Conservation (phyloP, 495 filamentous ascomycete genomes). For the Rostrohypoxylon terebratum region DNA sequence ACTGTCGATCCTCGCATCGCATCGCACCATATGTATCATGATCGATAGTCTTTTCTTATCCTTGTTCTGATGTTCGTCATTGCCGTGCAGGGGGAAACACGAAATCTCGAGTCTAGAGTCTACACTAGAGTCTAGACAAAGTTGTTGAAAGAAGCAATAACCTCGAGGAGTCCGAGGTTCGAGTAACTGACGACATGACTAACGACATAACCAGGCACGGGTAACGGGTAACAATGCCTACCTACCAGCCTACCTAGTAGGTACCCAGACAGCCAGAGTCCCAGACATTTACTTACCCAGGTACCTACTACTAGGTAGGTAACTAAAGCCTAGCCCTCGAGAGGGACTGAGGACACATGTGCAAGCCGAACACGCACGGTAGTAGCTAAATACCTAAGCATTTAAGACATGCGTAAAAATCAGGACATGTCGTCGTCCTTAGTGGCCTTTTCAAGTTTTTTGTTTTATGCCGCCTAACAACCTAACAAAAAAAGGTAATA, state of each 20-base stretch:
- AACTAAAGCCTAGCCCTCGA: neutral
- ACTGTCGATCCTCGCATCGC: constrained; percentile 48
- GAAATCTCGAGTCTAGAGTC: constrained; percentile 14
- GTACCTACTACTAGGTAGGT: neutral
- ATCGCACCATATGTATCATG: constrained; percentile 45
- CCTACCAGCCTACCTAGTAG: too few species aligned
- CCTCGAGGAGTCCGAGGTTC: neutral
- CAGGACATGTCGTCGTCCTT: constrained; percentile 7
- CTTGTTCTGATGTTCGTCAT: constrained; percentile 46
- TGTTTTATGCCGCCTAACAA: constrained; percentile 7
- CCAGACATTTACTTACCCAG: neutral
- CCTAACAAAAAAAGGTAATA: neutral
- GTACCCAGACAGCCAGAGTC: too few species aligned
- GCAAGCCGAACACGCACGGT: neutral
- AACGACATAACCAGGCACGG: neutral
- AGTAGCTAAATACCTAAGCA: neutral
- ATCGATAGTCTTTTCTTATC: constrained; percentile 42
- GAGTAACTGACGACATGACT: constrained; percentile 1
- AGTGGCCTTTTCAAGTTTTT: constrained; percentile 14
- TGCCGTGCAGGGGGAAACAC: constrained; percentile 32
- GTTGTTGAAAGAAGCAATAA: constrained; percentile 9
- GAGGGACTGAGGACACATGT: neutral
- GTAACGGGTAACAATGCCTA: neutral
- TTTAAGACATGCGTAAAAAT: constrained; percentile 10
- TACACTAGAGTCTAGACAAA: constrained; percentile 32